phyloP scores from a whole-genome alignment of 306 rosid genomes.

The Dryas alaskensis region DNA sequence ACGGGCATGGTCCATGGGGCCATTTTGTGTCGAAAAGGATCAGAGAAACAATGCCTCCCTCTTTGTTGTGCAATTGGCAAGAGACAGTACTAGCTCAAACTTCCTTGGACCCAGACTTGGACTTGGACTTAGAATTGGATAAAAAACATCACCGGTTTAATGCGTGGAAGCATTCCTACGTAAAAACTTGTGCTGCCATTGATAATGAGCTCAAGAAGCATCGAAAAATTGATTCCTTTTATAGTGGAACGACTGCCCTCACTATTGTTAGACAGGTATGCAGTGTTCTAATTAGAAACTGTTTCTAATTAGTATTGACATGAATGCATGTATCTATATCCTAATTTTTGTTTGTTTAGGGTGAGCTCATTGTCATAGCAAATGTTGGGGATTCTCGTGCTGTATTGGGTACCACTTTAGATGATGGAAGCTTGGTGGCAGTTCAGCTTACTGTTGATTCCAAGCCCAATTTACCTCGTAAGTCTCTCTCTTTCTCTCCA shows the following conservation, averaged over 20 bases:
- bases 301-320: not conserved
- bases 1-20: constrained; percentile 97
- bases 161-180: constrained; percentile 76
- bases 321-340: not conserved
- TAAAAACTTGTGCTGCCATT: constrained; percentile 76
- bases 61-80: constrained; percentile 81
- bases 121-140: constrained; percentile 37
- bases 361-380: constrained; percentile 63
- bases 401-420: constrained; percentile 68
- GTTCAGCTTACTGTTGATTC: constrained; percentile 88
- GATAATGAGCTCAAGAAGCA: constrained; percentile 67
- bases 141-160: constrained; percentile 51
- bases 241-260: constrained; percentile 91
- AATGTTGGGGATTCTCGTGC: constrained; percentile 97
- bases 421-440: constrained; percentile 61
- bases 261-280: constrained; percentile 82
- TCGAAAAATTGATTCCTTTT: constrained; percentile 68
- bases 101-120: constrained; percentile 40
- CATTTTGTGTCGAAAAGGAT: constrained; percentile 82
- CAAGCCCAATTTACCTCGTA: constrained; percentile 93
- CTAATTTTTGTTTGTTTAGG: constrained; percentile 38
- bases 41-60: constrained; percentile 71
- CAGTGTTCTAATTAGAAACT: not conserved
- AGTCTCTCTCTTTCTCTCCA: constrained; percentile 32
- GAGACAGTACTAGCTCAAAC: constrained; percentile 61